phyloP scores from a whole-genome alignment of 2,329 filamentous ascomycete genomes.

The Fusarium denticulatum region DNA sequence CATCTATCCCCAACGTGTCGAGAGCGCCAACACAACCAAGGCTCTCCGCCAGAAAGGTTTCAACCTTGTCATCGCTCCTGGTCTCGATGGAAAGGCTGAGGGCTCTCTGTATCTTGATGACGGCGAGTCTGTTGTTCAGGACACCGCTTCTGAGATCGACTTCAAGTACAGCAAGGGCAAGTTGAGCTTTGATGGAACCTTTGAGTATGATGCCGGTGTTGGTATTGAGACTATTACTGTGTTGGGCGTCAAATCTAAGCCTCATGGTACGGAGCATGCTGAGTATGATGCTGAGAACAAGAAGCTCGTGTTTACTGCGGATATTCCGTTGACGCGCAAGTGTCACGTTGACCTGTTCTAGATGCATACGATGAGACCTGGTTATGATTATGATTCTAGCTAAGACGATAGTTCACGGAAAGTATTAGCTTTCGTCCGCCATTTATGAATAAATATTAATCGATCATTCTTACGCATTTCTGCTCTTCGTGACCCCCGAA shows the following conservation, averaged over 20 bases:
- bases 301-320: constrained; percentile 34
- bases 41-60: constrained; percentile 72
- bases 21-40: constrained; percentile 68
- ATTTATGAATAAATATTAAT: background rate
- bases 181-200: constrained; percentile 62
- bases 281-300: constrained; percentile 38
- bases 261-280: constrained; percentile 13
- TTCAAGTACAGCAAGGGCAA: constrained; percentile 67
- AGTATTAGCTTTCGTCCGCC: background rate
- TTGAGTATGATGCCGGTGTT: constrained; percentile 60
- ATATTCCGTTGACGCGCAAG: constrained; percentile 35
- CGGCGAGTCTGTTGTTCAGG: constrained; percentile 71
- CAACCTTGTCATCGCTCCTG: constrained; percentile 73
- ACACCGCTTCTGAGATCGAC: constrained; percentile 63
- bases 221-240: constrained; percentile 60
- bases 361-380: rapidly evolving
- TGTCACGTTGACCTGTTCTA: constrained; percentile 8
- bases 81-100: constrained; percentile 66
- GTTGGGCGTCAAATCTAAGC: constrained; percentile 49
- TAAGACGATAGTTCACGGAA: background rate
- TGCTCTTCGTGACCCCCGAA: background rate
- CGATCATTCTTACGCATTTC: background rate
- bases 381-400: background rate
- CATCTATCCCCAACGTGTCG: constrained; percentile 67
- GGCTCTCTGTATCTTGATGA: constrained; percentile 81